Percentiles rank a stretch among this genome's conserved stretches.
Evolutionary conservation across 2,329 filamentous ascomycete species (phyloP).

Genomic region (Paradendryphiella salina): DNA sequence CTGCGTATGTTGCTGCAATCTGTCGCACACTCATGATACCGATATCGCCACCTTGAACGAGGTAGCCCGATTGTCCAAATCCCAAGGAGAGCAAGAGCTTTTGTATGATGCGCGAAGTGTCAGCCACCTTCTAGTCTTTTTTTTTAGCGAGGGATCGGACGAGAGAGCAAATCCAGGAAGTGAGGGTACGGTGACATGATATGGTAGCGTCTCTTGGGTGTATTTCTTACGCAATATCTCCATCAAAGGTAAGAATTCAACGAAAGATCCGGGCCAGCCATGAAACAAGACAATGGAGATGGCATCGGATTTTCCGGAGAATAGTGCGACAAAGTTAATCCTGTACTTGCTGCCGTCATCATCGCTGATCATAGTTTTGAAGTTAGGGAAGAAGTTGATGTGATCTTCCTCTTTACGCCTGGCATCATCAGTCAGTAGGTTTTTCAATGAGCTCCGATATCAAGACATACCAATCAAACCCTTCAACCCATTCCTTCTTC

Average conservation of each 20-base stretch:
- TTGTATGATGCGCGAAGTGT: slow-evolving; percentile 54
- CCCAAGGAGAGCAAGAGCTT: slow-evolving; percentile 59
- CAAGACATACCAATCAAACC: slow-evolving; percentile 42
- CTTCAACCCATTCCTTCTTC: slow-evolving; percentile 36
- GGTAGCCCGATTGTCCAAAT: slow-evolving; percentile 54
- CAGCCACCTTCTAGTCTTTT: slow-evolving; percentile 49
- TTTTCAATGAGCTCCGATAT: background rate
- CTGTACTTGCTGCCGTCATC: slow-evolving; percentile 43
- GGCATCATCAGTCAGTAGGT: background rate
- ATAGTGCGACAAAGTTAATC: slow-evolving; percentile 60
- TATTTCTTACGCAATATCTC: slow-evolving; percentile 54
- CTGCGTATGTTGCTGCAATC: slow-evolving; percentile 49
- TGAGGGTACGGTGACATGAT: slow-evolving; percentile 61
- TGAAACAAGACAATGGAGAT: slow-evolving; percentile 58
- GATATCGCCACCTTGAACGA: slow-evolving; percentile 62
- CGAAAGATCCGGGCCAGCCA: slow-evolving; percentile 59
- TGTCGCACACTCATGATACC: slow-evolving; percentile 52
- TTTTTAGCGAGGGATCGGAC: slow-evolving; percentile 52
- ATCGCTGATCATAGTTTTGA: slow-evolving; percentile 50
- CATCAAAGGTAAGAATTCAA: slow-evolving; percentile 61
- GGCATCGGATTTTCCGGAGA: slow-evolving; percentile 56
- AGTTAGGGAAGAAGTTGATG: slow-evolving; percentile 58
- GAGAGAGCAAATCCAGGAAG: slow-evolving; percentile 60
- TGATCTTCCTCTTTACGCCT: slow-evolving; percentile 47
- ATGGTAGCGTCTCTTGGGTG: slow-evolving; percentile 56